A percentile compares a stretch with the other conserved stretches of the same genome.
phyloP scores from a whole-genome alignment of 108 stramenopile genomes.

The Cyclotella baltica region DNA sequence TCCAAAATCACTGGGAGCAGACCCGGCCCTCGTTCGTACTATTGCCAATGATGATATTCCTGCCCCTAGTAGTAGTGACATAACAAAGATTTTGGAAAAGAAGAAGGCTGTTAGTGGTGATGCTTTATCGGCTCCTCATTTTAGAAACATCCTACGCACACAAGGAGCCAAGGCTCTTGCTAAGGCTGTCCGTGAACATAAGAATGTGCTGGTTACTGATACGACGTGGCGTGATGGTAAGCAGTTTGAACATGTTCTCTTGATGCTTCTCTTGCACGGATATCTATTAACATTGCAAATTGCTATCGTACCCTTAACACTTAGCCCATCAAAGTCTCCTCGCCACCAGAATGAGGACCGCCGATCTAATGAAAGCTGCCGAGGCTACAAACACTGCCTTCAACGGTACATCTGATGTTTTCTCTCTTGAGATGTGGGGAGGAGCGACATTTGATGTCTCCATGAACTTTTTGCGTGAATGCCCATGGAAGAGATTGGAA shows the following conservation, averaged over 20 bases:
- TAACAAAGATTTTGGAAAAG: slow-evolving; percentile 30
- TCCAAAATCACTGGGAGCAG: slow-evolving; percentile 69
- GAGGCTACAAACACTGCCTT: slow-evolving; percentile 75
- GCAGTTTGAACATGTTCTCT: background rate
- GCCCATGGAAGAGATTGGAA: slow-evolving; percentile 83
- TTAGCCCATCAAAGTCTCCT: slow-evolving; percentile 93
- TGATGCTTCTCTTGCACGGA: too few species aligned
- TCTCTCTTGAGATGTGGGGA: slow-evolving; percentile 82
- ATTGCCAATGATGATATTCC: slow-evolving; percentile 37
- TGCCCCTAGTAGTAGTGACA: slow-evolving; percentile 22
- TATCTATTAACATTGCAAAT: too few species aligned
- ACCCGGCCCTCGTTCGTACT: slow-evolving; percentile 41
- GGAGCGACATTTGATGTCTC: slow-evolving; percentile 90
- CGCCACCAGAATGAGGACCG: slow-evolving; percentile 93
- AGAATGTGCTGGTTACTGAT: slow-evolving; percentile 93
- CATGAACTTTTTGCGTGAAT: slow-evolving; percentile 80
- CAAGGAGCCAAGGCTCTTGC: slow-evolving; percentile 91
- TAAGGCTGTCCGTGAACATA: slow-evolving; percentile 82
- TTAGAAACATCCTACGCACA: slow-evolving; percentile 62
- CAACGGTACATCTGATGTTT: slow-evolving; percentile 51
- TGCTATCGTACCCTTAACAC: too few species aligned
- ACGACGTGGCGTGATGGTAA: slow-evolving; percentile 95
- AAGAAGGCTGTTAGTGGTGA: slow-evolving; percentile 42
- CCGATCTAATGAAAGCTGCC: slow-evolving; percentile 90
- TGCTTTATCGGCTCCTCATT: slow-evolving; percentile 25